Evolutionary conservation across 352 stramenopile species (phyloP).

Genomic region (Phytophthora megakarya): DNA sequence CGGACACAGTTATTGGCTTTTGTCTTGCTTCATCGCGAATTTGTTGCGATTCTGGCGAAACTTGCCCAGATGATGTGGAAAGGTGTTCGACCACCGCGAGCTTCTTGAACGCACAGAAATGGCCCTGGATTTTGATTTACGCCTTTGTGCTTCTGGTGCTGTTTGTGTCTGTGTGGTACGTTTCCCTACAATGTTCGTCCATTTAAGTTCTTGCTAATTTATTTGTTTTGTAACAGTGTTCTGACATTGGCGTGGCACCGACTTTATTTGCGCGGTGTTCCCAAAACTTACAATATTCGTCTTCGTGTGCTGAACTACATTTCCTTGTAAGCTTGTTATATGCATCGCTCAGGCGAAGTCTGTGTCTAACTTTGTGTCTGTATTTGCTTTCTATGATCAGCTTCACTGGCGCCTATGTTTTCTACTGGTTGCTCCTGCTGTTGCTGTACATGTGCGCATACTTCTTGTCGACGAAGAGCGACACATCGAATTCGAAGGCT

Average conservation of each 20-base stretch:
- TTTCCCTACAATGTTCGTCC: background rate
- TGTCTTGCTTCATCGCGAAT: slow-evolving; percentile 84
- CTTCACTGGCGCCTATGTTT: slow-evolving; percentile 87
- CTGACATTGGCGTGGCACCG: slow-evolving; percentile 84
- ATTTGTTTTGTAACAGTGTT: slow-evolving; percentile 44
- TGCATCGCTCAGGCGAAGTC: background rate
- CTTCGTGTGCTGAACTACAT: slow-evolving; percentile 90
- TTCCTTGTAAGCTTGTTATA: slow-evolving; percentile 63
- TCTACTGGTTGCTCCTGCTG: slow-evolving; percentile 88
- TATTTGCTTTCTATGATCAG: slow-evolving; percentile 31
- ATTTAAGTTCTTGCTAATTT: background rate
- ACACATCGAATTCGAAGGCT: slow-evolving; percentile 54
- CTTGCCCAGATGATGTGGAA: slow-evolving; percentile 41
- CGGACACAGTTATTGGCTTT: slow-evolving; percentile 75
- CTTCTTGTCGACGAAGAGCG: slow-evolving; percentile 79
- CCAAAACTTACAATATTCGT: slow-evolving; percentile 90
- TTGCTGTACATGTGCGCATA: slow-evolving; percentile 92
- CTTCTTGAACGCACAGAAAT: slow-evolving; percentile 84
- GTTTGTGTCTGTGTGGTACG: slow-evolving; percentile 80
- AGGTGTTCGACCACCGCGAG: slow-evolving; percentile 55
- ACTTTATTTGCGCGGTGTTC: slow-evolving; percentile 81
- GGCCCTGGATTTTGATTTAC: slow-evolving; percentile 90
- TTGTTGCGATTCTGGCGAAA: slow-evolving; percentile 63
- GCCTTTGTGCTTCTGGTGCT: slow-evolving; percentile 84
- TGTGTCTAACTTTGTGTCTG: slow-evolving; percentile 7